Base-by-base conservation (phyloP, 202 grass and related monocot species). In the Hordeum pubiflorum region DNA sequence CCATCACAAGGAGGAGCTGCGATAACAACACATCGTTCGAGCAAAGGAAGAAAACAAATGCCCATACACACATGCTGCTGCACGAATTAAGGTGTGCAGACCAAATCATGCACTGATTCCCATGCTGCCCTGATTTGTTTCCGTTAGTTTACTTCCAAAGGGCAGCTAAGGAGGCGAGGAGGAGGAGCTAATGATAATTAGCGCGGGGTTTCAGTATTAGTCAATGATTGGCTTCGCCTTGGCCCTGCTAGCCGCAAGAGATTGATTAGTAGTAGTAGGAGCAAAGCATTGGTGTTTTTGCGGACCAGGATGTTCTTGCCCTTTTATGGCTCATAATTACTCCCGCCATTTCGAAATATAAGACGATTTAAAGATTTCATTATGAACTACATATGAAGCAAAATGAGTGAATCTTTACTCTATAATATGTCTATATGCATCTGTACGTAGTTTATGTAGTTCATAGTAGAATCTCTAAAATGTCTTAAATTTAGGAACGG, bases 311-410 rank as follows among this genome's bases (percentile, higher is more conserved):
- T 69, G 76, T 76, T 85, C 75, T 70, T 81, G 33, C 58, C 76
- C 71, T 77, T 70, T 46, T 84, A 84, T 88, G 76, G 61, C 76
- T 84, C 52, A 84, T 84, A 80, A 88, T 88, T n/a, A n/a, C n/a
- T n/a, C n/a, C n/a, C n/a, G n/a, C n/a, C n/a, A n/a, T n/a, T n/a
- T n/a, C n/a, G n/a, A n/a, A n/a, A n/a, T n/a, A n/a, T n/a, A n/a
- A n/a, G n/a, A n/a, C n/a, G n/a, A n/a, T n/a, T n/a, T n/a, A n/a
- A n/a, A n/a, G n/a, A n/a, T n/a, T n/a, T n/a, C n/a, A n/a, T n/a
- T n/a, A n/a, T n/a, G n/a, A n/a, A n/a, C n/a, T n/a, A n/a, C n/a
- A n/a, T n/a, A n/a, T n/a, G n/a, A n/a, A n/a, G n/a, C n/a, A n/a
- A n/a, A n/a, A n/a, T n/a, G n/a, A n/a, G n/a, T n/a, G n/a, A n/a